These are phyloP conservation scores for Chaetomium cochliodes DNA, from an alignment of 495 filamentous ascomycete genomes.

Conservation along the genomic window DNA sequence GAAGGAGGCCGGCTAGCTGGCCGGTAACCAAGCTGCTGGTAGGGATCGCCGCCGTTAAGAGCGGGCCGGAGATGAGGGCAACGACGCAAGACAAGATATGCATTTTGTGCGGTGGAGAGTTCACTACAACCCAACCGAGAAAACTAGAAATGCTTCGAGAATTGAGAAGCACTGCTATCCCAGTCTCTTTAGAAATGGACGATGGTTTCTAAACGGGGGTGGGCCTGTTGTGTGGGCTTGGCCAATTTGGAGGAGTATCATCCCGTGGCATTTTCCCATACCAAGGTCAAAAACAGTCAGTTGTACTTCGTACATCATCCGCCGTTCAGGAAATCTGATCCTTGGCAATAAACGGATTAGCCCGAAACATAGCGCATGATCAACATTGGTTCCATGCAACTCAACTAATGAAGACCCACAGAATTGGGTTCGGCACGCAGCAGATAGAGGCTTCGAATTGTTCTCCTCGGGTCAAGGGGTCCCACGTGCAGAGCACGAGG, in stretches of 20 bases:
- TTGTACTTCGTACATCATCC: no score
- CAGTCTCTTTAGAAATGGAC: no score
- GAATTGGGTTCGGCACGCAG: no score
- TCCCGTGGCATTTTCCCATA: conserved; percentile 19
- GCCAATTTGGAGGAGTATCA: conserved; percentile 20
- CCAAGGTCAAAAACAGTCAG: neutral
- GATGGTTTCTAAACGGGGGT: neutral
- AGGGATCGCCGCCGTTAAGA: conserved; percentile 7
- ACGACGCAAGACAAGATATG: conserved; percentile 2
- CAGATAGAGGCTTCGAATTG: no score
- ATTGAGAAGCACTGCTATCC: no score
- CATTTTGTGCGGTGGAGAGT: neutral
- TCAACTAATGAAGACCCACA: no score
- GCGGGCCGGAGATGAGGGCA: neutral
- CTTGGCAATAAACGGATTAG: conserved; percentile 5
- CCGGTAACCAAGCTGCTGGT: conserved; percentile 20
- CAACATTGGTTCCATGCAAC: neutral
- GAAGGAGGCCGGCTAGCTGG: neutral
- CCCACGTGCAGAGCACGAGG: no score
- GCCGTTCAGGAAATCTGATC: neutral
- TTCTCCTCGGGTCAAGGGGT: no score
- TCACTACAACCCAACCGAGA: neutral
- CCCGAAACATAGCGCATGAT: neutral
- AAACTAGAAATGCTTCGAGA: no score
- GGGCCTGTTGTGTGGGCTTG: neutral